phyloP scores from a whole-genome alignment of 306 rosid species.

The Prunus mira region DNA sequence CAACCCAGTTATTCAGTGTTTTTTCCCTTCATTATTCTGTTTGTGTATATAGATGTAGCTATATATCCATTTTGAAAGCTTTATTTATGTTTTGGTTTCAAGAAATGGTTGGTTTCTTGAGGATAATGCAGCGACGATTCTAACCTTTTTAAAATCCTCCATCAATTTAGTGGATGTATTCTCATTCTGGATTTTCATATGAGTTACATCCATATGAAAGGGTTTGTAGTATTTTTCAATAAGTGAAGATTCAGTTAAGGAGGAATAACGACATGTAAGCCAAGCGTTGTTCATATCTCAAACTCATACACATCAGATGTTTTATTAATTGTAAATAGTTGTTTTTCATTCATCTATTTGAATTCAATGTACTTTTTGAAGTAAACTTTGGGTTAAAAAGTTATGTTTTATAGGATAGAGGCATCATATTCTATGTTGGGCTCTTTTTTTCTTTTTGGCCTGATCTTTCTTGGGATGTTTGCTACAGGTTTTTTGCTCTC shows the following conservation, averaged over 20 bases:
- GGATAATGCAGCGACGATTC: background rate
- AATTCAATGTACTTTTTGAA: background rate
- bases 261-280: background rate
- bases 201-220: background rate
- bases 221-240: background rate
- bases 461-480: conserved; percentile 18
- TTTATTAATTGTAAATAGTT: background rate
- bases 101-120: background rate
- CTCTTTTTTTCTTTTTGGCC: background rate
- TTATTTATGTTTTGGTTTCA: no score
- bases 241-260: background rate
- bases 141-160: background rate
- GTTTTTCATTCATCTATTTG: background rate
- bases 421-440: background rate
- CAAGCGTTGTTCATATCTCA: background rate
- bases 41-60: background rate
- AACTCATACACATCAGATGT: background rate
- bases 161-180: background rate
- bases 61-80: background rate
- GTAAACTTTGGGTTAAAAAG: background rate
- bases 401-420: background rate
- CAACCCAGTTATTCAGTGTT: background rate
- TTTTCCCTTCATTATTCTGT: background rate
- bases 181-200: background rate
- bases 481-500: conserved; percentile 73